Evolutionary conservation across 768 basidiomycete species (phyloP), one percentile per base, ranked within the genome.

Genomic region (Trametes meyenii): DNA sequence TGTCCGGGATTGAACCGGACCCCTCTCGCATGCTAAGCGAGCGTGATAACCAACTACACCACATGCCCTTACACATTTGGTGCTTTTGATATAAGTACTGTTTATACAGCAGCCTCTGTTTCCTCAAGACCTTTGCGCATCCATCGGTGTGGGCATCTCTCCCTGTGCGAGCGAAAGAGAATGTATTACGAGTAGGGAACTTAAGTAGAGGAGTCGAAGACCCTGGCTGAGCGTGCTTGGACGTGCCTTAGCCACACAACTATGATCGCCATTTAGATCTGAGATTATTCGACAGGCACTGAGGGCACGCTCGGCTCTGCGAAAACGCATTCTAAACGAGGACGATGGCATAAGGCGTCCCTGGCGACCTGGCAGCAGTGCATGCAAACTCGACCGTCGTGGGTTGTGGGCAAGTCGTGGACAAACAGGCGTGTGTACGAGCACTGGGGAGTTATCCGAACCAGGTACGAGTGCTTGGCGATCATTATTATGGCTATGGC

Each of bases 21-120:
- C 62, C 62, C 62, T 63, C 57, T 58, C 62, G 62, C 62, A 63
- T 63, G 62, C 62, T 63, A 63, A 63, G 62, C 62, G 62, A 58
- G 57, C 62, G 62, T 63, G 62, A 63, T 63, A 63, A 63, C 57
- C 62, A 63, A 63, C 62, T 63, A 63, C 57, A 58, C 62, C 57
- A 62, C 61, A 53, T 62, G 61, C 61, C 61, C 61, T n/a, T 60
- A 23, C 24, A 1, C 19, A n/a, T 10, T 5, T 48, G 17, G 29
- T 17, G 40, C 29, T 26, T 16, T 2, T n/a, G 10, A 12, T 11
- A 11, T 16, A 55, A 21, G 23, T 26, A 3, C 3, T 3, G n/a
- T 10, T 33, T 7, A 3, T 7, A 35, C 17, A 35, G 54, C 24
- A n/a, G 2, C 7, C 38, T 36, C 10, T 51, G 12, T 50, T 29